Base-by-base conservation (phyloP, 306 rosid species). In the Sindora glabra region DNA sequence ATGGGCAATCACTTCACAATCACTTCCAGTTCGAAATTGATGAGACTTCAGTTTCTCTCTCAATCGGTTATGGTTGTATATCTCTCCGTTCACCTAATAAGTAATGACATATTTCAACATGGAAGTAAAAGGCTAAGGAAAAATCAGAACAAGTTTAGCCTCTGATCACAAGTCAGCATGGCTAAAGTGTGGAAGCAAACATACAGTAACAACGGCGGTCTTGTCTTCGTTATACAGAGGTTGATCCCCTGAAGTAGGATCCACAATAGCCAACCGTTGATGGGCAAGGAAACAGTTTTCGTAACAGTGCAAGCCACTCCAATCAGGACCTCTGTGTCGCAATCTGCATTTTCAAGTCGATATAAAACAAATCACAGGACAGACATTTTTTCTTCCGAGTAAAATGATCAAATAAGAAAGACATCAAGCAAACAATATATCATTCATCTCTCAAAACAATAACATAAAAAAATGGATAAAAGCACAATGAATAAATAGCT, bases 241-340 rank as follows among this genome's bases (percentile, higher is more conserved):
- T 67, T 94, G 99, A 83, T 94, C 99, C 11, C 99, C 99, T 40
- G 99, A 94, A 45, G 99, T 95, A 52, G 97, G 99, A 75, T 86
- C 99, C 60, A 94, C 80, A 26, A 94, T 82, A 33, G 97, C 99
- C 47, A 94, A 64, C 68, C 97, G 83, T 77, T 94, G 99, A 74
- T 94, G 99, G 13, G 99, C 87, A 80, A 94, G 79, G 17, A 64
- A 94, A 52, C 84, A 86, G 33, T 94, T 95, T 24, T 83, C 87
- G 40, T 86, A 83, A 65, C 89, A 95, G 40, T 94, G 86, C 12
- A 94, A 74, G 23, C 97, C 97, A 77, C 99, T 89, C 99, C 97
- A 94, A 17, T 94, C 99, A 7, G 97, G 97, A 0, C 97, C 99
- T 61, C 95, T 95, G 74, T 94, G 97, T 83, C 83, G 89, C 94